Base-by-base conservation (phyloP, 306 rosid species). In the Crataegus laevigata region DNA sequence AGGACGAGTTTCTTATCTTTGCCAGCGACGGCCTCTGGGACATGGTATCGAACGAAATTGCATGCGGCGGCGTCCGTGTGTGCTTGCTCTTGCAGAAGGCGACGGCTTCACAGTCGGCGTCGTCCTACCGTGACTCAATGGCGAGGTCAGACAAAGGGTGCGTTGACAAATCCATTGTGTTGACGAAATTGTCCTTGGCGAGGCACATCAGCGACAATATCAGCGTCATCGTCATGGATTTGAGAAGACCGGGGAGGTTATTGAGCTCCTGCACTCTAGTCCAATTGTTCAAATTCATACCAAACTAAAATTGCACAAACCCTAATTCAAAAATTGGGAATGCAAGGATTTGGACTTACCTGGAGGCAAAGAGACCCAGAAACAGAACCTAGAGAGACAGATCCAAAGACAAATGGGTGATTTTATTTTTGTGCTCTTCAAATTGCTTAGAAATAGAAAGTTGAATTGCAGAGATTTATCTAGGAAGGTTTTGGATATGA, bases 11-110 rank as follows among this genome's bases (percentile, higher is more conserved):
- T 71, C 62, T 94, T 59, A 87, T 94, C 14, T 30, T 94, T 24
- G 98, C 96, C 1, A 94, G 91, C 77, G 98, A 94, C 22, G 98
- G 98, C 3, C 55, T 94, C 4, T 94, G 98, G 98, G 98, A 94
- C 42, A 96, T 94, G 55, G 93, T 94, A 2, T 80, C 94, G 1
- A 94, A 94, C 75, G 94, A 94, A 13, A 86, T 88, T 1, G 98
- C 97, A 0, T 91, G 97, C 11, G 85, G 94, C 2, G 97, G 85
- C 19, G 98, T 85, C 2, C 84, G 90, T 71, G 86, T 83, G 86
- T 90, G 98, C 40, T 69, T 91, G 14, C 82, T 74, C 54, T 84
- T 89, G 4, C 92, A 79, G 42, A 87, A 42, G 50, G 66, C 40
- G n/a, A n/a, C n/a, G 21, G 57, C 77, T 19, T 68, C 85, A 3